Percentiles rank a stretch among this genome's conserved stretches.
These are phyloP conservation scores for Fonsecaea erecta DNA, from an alignment of 2,329 filamentous ascomycete species.

Conservation along the genomic window DNA sequence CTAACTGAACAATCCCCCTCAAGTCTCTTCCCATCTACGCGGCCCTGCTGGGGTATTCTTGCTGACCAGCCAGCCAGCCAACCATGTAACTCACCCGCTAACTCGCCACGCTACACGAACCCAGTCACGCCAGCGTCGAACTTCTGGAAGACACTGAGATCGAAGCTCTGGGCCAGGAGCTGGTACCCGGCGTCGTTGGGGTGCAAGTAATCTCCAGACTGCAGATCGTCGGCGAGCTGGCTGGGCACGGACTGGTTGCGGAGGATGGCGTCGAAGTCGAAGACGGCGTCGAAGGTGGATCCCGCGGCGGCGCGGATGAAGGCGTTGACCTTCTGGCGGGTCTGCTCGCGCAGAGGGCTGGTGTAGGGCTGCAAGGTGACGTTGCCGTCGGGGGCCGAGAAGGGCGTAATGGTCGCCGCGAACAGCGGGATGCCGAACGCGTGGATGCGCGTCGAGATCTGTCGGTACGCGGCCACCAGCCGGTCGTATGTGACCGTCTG, in stretches of 20 bases:
- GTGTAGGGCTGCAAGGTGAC: conserved; percentile 57
- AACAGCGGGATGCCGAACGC: conserved; percentile 61
- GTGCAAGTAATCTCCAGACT: conserved; percentile 70
- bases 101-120: conserved; percentile 10
- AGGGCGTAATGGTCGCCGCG: conserved; percentile 70
- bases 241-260: conserved; percentile 56
- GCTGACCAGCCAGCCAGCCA: neutral
- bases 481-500: conserved; percentile 56
- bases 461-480: conserved; percentile 62
- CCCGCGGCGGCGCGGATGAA: conserved; percentile 62
- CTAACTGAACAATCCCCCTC: too few relatives aligned
- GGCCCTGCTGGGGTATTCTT: too few relatives aligned
- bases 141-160: conserved; percentile 57
- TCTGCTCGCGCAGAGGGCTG: conserved; percentile 59
- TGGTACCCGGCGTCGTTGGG: conserved; percentile 65
- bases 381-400: conserved; percentile 49
- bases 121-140: conserved; percentile 20
- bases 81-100: neutral
- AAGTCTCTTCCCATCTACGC: too few relatives aligned
- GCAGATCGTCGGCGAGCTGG: conserved; percentile 57
- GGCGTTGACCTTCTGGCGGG: conserved; percentile 62
- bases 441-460: conserved; percentile 62
- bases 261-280: conserved; percentile 66
- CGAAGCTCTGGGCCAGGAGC: conserved; percentile 63
- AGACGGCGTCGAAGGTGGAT: conserved; percentile 60